A percentile compares a stretch with the other conserved stretches of the same genome.
Conservation (phyloP, 345 rosid genomes). For the Citrus trifoliata region DNA sequence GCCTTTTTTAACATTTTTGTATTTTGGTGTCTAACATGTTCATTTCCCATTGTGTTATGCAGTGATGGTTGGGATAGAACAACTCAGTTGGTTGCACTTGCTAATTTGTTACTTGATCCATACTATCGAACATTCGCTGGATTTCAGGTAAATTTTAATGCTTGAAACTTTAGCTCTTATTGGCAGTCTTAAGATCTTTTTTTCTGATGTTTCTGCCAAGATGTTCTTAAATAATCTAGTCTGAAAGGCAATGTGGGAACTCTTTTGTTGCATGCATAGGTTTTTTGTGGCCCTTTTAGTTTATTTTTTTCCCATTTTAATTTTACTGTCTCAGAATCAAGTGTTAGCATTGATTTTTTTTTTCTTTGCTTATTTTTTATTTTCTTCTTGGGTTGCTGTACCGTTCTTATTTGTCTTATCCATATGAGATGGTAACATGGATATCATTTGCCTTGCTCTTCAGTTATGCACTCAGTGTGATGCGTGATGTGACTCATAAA, state of each 20-base stretch:
- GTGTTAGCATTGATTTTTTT: neutral
- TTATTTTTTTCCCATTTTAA: conserved; percentile 2
- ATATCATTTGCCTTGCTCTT: neutral
- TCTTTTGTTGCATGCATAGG: conserved; percentile 4
- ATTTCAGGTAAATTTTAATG: conserved; percentile 69
- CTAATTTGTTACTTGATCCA: conserved; percentile 91
- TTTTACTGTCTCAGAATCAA: conserved; percentile 1
- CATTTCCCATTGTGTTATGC: conserved; percentile 21
- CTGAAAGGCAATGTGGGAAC: neutral
- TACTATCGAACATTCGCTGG: conserved; percentile 89
- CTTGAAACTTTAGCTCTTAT: conserved; percentile 1
- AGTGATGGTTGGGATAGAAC: conserved; percentile 99
- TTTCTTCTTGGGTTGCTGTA: neutral
- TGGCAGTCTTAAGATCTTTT: neutral
- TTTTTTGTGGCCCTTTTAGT: neutral
- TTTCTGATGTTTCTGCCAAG: neutral
- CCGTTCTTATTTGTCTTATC: neutral
- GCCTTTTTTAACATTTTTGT: neutral
- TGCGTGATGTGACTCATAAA: neutral
- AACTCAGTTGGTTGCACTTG: conserved; percentile 89
- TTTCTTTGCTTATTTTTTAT: neutral
- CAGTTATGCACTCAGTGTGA: neutral
- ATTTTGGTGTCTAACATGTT: conserved; percentile 4
- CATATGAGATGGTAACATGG: conserved; percentile 1
- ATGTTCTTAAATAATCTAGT: neutral